Evolutionary conservation across 768 basidiomycete genomes (phyloP).

Genomic region (Naganishia vishniacii): DNA sequence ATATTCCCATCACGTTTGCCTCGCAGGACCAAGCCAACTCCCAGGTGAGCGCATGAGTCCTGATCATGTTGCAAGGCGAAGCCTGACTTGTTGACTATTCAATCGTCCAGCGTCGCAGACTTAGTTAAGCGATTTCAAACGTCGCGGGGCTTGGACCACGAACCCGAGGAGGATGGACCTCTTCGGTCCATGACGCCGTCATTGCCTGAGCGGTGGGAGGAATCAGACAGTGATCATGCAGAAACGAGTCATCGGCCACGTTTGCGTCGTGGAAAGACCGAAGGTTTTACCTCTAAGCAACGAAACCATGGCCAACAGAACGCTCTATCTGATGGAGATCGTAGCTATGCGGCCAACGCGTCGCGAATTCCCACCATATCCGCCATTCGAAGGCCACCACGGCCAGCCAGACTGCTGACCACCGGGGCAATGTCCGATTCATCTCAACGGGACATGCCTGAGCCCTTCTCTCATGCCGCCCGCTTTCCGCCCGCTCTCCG

Average conservation of each 20-base stretch:
- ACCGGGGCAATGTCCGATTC: background rate
- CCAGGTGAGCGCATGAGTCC: slow-evolving; percentile 32
- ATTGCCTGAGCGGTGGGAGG: slow-evolving; percentile 33
- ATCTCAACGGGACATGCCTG: background rate
- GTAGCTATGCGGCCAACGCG: slow-evolving; percentile 86
- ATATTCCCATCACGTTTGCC: slow-evolving; percentile 46
- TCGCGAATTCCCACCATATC: slow-evolving; percentile 64
- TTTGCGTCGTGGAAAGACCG: slow-evolving; percentile 40
- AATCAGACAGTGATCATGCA: slow-evolving; percentile 80
- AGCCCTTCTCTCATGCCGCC: background rate
- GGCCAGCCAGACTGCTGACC: background rate
- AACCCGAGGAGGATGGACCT: background rate
- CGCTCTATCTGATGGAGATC: slow-evolving; percentile 72
- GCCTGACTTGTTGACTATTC: background rate
- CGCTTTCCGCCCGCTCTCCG: slow-evolving; percentile 11
- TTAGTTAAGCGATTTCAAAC: slow-evolving; percentile 58
- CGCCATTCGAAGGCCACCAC: slow-evolving; percentile 15
- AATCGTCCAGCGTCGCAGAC: slow-evolving; percentile 63
- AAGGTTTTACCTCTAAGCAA: slow-evolving; percentile 32
- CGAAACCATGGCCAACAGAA: slow-evolving; percentile 20
- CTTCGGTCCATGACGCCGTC: background rate
- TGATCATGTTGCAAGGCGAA: background rate
- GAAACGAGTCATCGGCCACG: slow-evolving; percentile 34
- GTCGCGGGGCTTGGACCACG: slow-evolving; percentile 9
- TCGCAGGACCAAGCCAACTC: slow-evolving; percentile 41